Conservation (phyloP, 495 filamentous ascomycete species). For the Podospora comata region DNA sequence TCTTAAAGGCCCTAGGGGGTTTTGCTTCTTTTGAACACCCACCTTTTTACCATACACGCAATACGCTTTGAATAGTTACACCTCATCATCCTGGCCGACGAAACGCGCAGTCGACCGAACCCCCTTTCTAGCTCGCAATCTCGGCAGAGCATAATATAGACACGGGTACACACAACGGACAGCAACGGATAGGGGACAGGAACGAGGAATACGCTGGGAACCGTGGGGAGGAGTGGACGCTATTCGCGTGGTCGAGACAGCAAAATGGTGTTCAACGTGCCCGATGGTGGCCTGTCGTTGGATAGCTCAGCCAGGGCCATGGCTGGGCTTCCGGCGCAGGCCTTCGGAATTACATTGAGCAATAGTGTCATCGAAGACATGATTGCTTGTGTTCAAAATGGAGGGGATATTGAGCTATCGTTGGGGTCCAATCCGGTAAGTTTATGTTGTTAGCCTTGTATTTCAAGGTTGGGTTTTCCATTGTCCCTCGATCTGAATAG, state of each 20-base stretch:
- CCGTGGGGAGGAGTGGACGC: conserved; percentile 21
- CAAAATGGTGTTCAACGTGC: conserved; percentile 41
- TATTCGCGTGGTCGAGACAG: conserved; percentile 6
- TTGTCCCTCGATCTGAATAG: neutral
- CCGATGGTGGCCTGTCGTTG: conserved; percentile 44
- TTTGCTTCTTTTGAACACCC: neutral
- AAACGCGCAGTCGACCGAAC: neutral
- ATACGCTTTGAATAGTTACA: neutral
- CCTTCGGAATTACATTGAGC: conserved; percentile 63
- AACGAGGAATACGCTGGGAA: conserved; percentile 4
- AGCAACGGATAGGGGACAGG: neutral
- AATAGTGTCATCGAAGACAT: conserved; percentile 67
- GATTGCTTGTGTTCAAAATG: conserved; percentile 61
- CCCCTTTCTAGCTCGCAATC: neutral
- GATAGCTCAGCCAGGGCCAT: conserved; percentile 40
- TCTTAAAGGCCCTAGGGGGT: neutral
- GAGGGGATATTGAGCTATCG: conserved; percentile 57
- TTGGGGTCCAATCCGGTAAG: conserved; percentile 57
- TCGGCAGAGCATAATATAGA: neutral
- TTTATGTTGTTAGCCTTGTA: conserved; percentile 20
- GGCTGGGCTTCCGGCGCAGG: conserved; percentile 41
- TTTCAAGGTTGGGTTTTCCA: neutral
- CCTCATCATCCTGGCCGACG: neutral
- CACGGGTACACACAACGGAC: neutral
- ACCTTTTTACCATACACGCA: neutral